phyloP scores from a whole-genome alignment of 2,329 filamentous ascomycete species.

The Clonostachys solani region DNA sequence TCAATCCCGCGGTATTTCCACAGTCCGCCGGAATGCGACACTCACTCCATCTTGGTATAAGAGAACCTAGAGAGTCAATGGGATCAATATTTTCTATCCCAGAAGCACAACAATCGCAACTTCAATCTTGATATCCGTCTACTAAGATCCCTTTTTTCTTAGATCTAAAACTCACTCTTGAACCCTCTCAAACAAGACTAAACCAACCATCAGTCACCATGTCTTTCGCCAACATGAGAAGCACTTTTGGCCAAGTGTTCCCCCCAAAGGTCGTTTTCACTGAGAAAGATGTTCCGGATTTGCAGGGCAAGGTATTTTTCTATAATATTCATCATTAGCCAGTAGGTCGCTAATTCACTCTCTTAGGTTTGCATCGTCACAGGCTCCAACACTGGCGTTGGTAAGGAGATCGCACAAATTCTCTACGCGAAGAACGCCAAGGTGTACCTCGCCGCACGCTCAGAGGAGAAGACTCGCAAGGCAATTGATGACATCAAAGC shows the following conservation, averaged over 20 bases:
- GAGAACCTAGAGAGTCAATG: no score
- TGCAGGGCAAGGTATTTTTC: conserved; percentile 24
- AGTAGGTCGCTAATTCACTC: background rate
- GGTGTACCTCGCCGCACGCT: background rate
- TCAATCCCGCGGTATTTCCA: no score
- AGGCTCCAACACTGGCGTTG: background rate
- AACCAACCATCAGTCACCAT: no score
- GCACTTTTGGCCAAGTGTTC: conserved; percentile 10
- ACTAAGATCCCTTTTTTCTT: no score
- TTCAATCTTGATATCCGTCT: no score
- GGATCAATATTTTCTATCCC: no score
- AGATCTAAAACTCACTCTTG: no score
- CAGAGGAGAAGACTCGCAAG: background rate
- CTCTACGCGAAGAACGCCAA: conserved; percentile 1
- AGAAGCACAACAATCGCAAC: no score
- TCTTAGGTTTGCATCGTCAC: background rate
- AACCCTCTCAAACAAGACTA: no score
- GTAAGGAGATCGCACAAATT: background rate
- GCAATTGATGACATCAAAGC: background rate
- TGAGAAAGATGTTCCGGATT: conserved; percentile 31
- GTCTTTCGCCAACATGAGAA: no score
- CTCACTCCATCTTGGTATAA: no score
- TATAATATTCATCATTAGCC: background rate
- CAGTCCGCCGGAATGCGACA: no score
- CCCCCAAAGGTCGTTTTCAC: conserved; percentile 33